Conservation (phyloP, 129 eudicot genomes). For the Pittosporum tobira region DNA sequence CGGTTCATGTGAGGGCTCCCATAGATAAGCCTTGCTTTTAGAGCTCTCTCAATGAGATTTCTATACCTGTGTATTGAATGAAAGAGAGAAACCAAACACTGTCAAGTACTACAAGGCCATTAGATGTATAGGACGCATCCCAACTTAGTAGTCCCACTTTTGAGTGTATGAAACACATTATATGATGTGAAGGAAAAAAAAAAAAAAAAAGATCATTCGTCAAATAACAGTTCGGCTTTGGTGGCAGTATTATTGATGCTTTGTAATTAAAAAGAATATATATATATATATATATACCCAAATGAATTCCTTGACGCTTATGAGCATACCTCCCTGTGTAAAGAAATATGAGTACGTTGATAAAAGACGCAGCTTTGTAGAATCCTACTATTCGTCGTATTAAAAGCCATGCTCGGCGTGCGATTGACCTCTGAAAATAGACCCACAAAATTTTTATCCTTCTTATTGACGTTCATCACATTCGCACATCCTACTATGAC, state of each 20-base stretch:
- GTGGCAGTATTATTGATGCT: too few species aligned
- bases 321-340: constrained; percentile 74
- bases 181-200: too few species aligned
- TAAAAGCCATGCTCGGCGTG: constrained; percentile 78
- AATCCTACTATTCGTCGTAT: constrained; percentile 86
- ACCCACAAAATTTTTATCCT: constrained; percentile 8
- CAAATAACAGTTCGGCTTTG: too few species aligned
- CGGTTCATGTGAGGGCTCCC: constrained; percentile 97
- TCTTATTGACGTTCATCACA: constrained; percentile 7
- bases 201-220: too few species aligned
- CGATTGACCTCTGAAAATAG: constrained; percentile 58
- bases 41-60: constrained; percentile 79
- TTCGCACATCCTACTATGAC: background rate
- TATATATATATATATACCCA: too few species aligned
- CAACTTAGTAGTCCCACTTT: too few species aligned
- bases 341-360: constrained; percentile 83
- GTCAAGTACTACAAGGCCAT: background rate
- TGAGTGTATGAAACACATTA: too few species aligned
- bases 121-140: background rate
- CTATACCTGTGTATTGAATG: constrained; percentile 60
- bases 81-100: constrained; percentile 1
- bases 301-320: background rate
- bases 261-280: too few species aligned
- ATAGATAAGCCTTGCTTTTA: constrained; percentile 88
- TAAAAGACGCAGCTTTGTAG: constrained; percentile 87